A percentile compares a stretch with the other conserved stretches of the same genome.
phyloP scores from a whole-genome alignment of 2,329 filamentous ascomycete species.

The Ophiostoma angusticollis region DNA sequence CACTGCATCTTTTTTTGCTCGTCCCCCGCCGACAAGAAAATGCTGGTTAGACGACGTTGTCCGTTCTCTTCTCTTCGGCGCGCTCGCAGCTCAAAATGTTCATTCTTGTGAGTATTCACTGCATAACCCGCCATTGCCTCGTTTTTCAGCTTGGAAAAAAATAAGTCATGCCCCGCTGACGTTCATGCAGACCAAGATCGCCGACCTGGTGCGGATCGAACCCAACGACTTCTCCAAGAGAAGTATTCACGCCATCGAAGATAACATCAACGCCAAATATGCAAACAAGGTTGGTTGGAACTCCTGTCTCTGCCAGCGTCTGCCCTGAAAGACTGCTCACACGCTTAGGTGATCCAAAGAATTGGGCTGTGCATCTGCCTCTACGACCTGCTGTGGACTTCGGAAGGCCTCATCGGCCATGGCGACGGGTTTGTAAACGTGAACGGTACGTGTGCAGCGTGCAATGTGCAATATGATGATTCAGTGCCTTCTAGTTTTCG shows the following conservation, averaged over 20 bases:
- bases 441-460: constrained; percentile 60
- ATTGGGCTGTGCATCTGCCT: constrained; percentile 88
- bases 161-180: no score
- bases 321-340: background rate
- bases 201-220: constrained; percentile 85
- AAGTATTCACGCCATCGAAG: constrained; percentile 75
- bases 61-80: background rate
- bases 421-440: constrained; percentile 88
- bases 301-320: background rate
- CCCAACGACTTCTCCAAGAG: constrained; percentile 79
- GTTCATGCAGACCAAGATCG: constrained; percentile 89
- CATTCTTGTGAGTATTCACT: constrained; percentile 30
- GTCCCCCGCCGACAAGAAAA: constrained; percentile 2
- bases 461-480: no score
- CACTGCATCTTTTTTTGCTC: constrained; percentile 7
- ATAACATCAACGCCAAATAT: constrained; percentile 95
- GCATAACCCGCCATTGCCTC: no score
- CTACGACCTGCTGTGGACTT: constrained; percentile 79
- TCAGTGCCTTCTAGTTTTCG: background rate
- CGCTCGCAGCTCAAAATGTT: constrained; percentile 28
- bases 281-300: constrained; percentile 60
- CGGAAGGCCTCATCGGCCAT: constrained; percentile 87
- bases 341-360: constrained; percentile 67
- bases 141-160: no score
- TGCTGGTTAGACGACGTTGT: background rate